Evolutionary conservation across 129 eudicot species (phyloP), one percentile per base, ranked within the genome.

Genomic region (Flaveria trinervia): DNA sequence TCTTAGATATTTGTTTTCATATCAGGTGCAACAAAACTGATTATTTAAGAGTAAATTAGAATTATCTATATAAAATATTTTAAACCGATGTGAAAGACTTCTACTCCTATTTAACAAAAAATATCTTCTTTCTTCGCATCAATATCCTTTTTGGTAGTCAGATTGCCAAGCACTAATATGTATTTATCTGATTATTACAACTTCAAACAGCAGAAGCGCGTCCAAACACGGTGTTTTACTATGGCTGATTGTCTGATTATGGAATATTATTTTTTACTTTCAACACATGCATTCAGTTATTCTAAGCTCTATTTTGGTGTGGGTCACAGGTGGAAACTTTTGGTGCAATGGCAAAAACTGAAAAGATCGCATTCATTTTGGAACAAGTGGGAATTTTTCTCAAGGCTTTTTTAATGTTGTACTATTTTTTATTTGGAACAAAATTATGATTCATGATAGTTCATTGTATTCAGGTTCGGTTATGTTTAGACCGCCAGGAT

Each of bases 311-410:
- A 54, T 50, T 17, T 23, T 60, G 67, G 66, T 46, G 62, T n/a
- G 30, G 33, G 14, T 33, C 55, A 56, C 91, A 93, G 98, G 98
- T 93, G 30, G 98, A 90, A 84, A 90, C 96, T 48, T 93, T 93
- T 79, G 96, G 96, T 43, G 95, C 98, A n/a, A 93, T 93, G 96
- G 98, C 98, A 26, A 90, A 93, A 85, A 90, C 98, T 10, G 96
- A 93, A 81, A 90, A 93, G 76, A 86, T 90, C 0, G 95, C 96
- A 10, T 93, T 93, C 74, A 90, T 93, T 70, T 91, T 93, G 55
- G 98, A 93, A 72, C 96, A 93, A 85, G 98, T 92, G 71, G 74
- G 88, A 16, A 17, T 2, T 45, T 26, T 36, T 36, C 41, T 36
- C 41, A 4, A 36, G 7, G 6, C 7, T 36, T 36, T 33, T 36